A percentile compares a stretch with the other conserved stretches of the same genome.
These are phyloP conservation scores for Polyporus arcularius DNA, from an alignment of 768 basidiomycete genomes.

Conservation along the genomic window DNA sequence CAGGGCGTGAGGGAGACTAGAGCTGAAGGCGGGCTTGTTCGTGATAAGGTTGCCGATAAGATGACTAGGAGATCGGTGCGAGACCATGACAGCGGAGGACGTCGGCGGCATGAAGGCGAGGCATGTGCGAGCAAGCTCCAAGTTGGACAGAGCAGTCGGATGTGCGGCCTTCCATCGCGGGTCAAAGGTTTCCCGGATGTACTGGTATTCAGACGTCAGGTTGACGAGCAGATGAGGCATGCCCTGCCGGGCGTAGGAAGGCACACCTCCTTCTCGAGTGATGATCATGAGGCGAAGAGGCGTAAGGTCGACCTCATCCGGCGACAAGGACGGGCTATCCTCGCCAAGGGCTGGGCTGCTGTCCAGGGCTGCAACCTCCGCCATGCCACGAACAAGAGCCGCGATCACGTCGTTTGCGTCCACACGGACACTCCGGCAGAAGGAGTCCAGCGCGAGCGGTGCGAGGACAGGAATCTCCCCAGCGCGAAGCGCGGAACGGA, in stretches of 20 bases:
- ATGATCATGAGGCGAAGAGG: slow-evolving; percentile 97
- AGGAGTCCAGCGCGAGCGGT: slow-evolving; percentile 90
- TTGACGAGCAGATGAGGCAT: slow-evolving; percentile 97
- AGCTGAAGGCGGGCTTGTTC: slow-evolving; percentile 95
- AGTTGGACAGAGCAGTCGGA: slow-evolving; percentile 85
- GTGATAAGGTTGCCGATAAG: slow-evolving; percentile 97
- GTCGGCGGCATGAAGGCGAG: slow-evolving; percentile 89
- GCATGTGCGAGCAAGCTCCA: slow-evolving; percentile 83
- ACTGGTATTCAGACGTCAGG: slow-evolving; percentile 80
- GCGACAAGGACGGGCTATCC: slow-evolving; percentile 40
- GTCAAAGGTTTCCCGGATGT: slow-evolving; percentile 86
- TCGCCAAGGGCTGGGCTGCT: slow-evolving; percentile 34
- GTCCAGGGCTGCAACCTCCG: slow-evolving; percentile 52
- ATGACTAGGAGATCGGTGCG: slow-evolving; percentile 92
- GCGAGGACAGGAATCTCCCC: slow-evolving; percentile 97
- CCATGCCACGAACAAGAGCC: slow-evolving; percentile 87
- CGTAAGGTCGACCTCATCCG: slow-evolving; percentile 76
- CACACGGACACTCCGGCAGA: slow-evolving; percentile 82
- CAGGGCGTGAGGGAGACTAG: slow-evolving; percentile 91
- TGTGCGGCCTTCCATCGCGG: slow-evolving; percentile 73
- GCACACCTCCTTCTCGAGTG: slow-evolving; percentile 93
- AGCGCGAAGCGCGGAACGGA: slow-evolving; percentile 85
- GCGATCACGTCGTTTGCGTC: slow-evolving; percentile 87
- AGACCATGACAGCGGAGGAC: slow-evolving; percentile 95
- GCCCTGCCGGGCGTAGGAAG: slow-evolving; percentile 94